phyloP scores from a whole-genome alignment of 2,329 filamentous ascomycete genomes.

The Akanthomyces dipterigenus region DNA sequence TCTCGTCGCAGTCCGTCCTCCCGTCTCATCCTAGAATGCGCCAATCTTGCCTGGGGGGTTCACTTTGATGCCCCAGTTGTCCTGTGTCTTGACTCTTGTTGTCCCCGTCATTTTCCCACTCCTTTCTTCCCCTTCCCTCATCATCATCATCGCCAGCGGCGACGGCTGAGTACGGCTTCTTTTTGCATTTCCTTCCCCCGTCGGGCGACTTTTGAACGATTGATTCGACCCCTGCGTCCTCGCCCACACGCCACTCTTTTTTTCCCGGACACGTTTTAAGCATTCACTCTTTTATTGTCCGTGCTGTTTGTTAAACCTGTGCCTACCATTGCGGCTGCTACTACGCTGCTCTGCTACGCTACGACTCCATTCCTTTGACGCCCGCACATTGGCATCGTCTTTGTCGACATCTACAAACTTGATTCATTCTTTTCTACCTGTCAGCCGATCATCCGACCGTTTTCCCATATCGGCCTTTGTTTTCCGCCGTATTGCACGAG shows the following conservation, averaged over 20 bases:
- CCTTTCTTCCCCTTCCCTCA: background rate
- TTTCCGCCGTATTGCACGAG: background rate
- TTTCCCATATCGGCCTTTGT: background rate
- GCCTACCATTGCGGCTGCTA: background rate
- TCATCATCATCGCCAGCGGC: slow-evolving; percentile 4
- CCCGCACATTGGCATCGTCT: background rate
- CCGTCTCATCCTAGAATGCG: background rate
- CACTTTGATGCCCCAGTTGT: slow-evolving; percentile 3
- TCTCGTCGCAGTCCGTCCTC: background rate
- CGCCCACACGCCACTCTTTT: slow-evolving; percentile 1
- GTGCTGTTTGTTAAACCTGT: too few species aligned
- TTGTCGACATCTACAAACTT: background rate
- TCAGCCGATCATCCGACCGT: background rate
- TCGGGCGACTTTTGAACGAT: background rate
- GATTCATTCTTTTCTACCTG: background rate
- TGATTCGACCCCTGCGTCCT: background rate
- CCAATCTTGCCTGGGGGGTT: slow-evolving; percentile 7
- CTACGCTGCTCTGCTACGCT: slow-evolving; percentile 1
- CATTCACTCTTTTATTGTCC: background rate
- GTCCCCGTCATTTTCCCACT: too few species aligned
- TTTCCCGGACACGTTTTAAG: background rate
- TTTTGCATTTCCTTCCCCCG: background rate
- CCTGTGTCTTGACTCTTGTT: too few species aligned
- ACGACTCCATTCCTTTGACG: background rate
- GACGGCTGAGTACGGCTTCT: background rate